Evolutionary conservation across 805 yeast genomes (phyloP), one percentile per base, ranked within the genome.

Genomic region (Wickerhamiella azyma): DNA sequence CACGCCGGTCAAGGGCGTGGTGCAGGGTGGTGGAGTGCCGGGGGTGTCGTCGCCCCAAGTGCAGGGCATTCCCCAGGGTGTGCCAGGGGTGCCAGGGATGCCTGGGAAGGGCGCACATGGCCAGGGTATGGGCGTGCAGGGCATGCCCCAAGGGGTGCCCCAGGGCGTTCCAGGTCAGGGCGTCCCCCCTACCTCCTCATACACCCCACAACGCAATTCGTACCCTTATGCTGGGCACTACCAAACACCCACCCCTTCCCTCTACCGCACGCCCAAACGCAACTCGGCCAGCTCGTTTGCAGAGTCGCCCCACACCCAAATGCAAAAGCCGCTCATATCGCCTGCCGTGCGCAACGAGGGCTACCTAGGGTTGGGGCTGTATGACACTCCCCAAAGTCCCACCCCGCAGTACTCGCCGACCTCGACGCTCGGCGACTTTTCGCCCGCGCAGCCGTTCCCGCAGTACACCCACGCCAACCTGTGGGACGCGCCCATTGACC

Each of bases 291-390:
- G 24, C 24, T 24, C 32, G 39, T 41, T 41, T 14, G n/a, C 16
- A 7, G 44, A 37, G 29, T 41, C 44, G 16, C 43, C 43, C 3
- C 26, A n/a, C 33, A 21, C 13, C 16, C 32, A 26, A 6, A 41
- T 41, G 38, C 44, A 41, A 41, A 41, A 41, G 33, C 44, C 37
- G 24, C 32, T 41, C 7, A 41, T 41, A 30, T 33, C 44, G n/a
- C 36, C 44, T 5, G 44, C 44, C 6, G 35, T 41, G 32, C 24
- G 37, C 19, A 9, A 26, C 21, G 21, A 13, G 11, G 44, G 39
- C n/a, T 41, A 41, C 24, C 33, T 41, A 16, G 44, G 39, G 17
- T 16, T 41, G 19, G 38, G 44, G 3, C 24, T 32, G 11, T 40
- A 19, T 18, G 44, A 41, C n/a, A 26, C 38, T 9, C 44, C 44